A percentile compares a stretch with the other conserved stretches of the same genome.
Evolutionary conservation across 331 rosid genomes (phyloP).

Genomic region (Quercus tomentella): DNA sequence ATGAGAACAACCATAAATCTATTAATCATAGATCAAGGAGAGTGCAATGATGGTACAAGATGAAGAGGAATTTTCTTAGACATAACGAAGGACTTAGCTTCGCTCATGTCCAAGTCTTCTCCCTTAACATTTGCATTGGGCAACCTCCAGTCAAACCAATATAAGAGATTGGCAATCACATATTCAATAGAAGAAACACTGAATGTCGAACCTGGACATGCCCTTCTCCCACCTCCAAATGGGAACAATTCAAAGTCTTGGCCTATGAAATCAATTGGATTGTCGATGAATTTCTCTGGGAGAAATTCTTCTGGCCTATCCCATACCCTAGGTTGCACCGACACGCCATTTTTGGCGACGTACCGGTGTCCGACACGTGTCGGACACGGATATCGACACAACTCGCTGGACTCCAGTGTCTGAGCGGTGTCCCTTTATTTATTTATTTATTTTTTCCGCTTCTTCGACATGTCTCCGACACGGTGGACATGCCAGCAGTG

Average conservation of each 20-base stretch:
- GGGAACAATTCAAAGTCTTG: conserved; percentile 34
- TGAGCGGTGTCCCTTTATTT: no score
- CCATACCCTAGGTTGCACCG: no score
- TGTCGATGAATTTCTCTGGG: conserved; percentile 48
- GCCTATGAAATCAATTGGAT: conserved; percentile 25
- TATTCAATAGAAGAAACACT: conserved; percentile 20
- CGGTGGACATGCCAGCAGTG: no score
- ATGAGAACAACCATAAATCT: neutral
- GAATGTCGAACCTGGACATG: conserved; percentile 33
- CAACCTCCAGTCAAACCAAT: conserved; percentile 43
- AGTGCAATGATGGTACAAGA: conserved; percentile 16
- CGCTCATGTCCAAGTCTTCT: conserved; percentile 38
- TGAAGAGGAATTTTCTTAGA: conserved; percentile 22
- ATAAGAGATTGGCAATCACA: conserved; percentile 33
- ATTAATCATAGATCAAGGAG: neutral
- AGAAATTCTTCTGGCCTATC: conserved; percentile 45
- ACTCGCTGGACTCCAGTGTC: no score
- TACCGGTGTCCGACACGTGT: no score
- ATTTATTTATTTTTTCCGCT: no score
- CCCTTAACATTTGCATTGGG: neutral
- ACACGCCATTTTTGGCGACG: no score
- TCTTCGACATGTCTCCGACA: no score
- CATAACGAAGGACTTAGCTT: conserved; percentile 13
- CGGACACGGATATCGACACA: no score
- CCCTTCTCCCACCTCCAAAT: conserved; percentile 50